Conservation (phyloP, 2,329 filamentous ascomycete species). For the Xenosphaeropsis pyriputrescens region DNA sequence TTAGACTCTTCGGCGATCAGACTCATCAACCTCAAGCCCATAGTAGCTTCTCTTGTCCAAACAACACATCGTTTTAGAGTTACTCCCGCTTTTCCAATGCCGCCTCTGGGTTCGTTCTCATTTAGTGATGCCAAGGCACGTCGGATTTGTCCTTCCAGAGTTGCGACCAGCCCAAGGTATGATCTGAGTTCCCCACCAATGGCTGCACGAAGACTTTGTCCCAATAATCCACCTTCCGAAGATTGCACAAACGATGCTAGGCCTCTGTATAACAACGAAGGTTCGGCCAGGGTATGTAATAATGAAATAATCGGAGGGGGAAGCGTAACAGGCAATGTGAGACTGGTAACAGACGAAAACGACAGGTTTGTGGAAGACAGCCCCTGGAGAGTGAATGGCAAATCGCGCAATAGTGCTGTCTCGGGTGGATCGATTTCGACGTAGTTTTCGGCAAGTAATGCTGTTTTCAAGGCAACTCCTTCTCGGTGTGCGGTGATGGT, state of each 20-base stretch:
- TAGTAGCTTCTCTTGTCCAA: conserved; percentile 94
- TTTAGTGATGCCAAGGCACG: conserved; percentile 65
- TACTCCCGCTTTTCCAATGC: conserved; percentile 74
- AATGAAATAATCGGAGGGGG: conserved; percentile 77
- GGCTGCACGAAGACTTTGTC: conserved; percentile 81
- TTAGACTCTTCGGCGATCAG: conserved; percentile 85
- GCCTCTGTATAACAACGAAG: conserved; percentile 76
- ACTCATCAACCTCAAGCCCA: conserved; percentile 87
- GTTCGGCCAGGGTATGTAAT: conserved; percentile 80
- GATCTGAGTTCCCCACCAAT: conserved; percentile 74
- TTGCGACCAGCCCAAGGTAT: conserved; percentile 82
- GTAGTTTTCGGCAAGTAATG: conserved; percentile 19
- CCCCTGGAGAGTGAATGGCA: conserved; percentile 88
- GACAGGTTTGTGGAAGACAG: conserved; percentile 74
- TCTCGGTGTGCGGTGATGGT: neutral
- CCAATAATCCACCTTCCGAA: conserved; percentile 69
- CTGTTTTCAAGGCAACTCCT: conserved; percentile 11
- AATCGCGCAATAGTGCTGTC: conserved; percentile 54
- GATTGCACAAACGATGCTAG: conserved; percentile 73
- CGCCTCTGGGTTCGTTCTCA: conserved; percentile 48
- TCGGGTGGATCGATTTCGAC: conserved; percentile 49
- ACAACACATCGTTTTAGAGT: conserved; percentile 92
- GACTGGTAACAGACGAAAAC: conserved; percentile 52
- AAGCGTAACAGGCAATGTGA: conserved; percentile 66
- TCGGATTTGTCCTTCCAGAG: conserved; percentile 82